Percentiles rank a stretch among this genome's conserved stretches.
phyloP scores from a whole-genome alignment of 176 grass and related monocot genomes.

The Typha latifolia region DNA sequence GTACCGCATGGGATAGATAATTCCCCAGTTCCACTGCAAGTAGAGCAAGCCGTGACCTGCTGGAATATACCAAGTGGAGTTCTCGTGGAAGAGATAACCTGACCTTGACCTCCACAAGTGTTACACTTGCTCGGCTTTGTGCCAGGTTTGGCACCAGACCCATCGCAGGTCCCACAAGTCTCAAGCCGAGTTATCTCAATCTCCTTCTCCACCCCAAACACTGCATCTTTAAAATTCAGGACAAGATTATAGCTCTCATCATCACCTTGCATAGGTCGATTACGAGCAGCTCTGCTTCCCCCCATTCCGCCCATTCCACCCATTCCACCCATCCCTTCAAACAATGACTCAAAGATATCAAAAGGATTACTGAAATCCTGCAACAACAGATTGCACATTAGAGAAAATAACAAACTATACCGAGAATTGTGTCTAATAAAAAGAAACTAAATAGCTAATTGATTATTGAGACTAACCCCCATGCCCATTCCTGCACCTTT shows the following conservation, averaged over 20 bases:
- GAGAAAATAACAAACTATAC: neutral
- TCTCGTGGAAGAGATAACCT: slow-evolving; percentile 77
- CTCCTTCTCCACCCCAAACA: slow-evolving; percentile 95
- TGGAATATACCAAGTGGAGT: slow-evolving; percentile 97
- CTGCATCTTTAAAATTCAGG: slow-evolving; percentile 90
- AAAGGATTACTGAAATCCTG: slow-evolving; percentile 95
- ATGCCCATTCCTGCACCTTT: slow-evolving; percentile 95
- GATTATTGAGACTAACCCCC: slow-evolving; percentile 42
- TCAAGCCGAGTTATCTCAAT: slow-evolving; percentile 85
- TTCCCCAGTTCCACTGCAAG: slow-evolving; percentile 80
- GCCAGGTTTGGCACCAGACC: slow-evolving; percentile 80
- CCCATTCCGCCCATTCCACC: slow-evolving; percentile 58
- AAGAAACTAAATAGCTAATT: neutral
- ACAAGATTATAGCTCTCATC: slow-evolving; percentile 86
- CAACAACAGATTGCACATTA: slow-evolving; percentile 17
- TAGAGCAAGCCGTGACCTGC: slow-evolving; percentile 85
- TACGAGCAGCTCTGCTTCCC: slow-evolving; percentile 55
- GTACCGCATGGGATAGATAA: slow-evolving; percentile 81
- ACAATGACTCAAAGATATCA: slow-evolving; percentile 92
- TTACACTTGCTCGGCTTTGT: slow-evolving; percentile 71
- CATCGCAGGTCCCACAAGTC: slow-evolving; percentile 70
- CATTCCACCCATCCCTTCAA: slow-evolving; percentile 95
- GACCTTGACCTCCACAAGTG: slow-evolving; percentile 88
- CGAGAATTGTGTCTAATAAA: neutral
- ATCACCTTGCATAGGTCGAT: slow-evolving; percentile 86